Conservation (phyloP, 345 rosid species). For the Syzygium grande region DNA sequence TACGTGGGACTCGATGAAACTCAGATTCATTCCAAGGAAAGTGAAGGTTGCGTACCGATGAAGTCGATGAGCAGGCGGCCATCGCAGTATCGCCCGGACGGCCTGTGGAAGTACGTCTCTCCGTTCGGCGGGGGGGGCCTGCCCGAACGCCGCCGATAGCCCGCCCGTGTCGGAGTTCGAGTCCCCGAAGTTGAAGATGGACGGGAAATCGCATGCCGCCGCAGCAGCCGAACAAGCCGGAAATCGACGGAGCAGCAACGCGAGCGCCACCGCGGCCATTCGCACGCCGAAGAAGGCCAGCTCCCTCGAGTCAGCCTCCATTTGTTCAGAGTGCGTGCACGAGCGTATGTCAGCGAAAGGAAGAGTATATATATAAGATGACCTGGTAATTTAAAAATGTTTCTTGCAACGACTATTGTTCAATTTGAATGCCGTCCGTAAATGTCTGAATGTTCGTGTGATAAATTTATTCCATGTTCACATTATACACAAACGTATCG, state of each 20-base stretch:
- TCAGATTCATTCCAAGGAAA: not conserved
- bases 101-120: conserved; percentile 39
- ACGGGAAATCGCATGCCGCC: conserved; percentile 19
- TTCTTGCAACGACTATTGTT: not conserved
- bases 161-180: conserved; percentile 57
- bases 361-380: not conserved
- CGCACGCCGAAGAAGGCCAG: not conserved
- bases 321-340: not conserved
- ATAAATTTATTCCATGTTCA: not conserved
- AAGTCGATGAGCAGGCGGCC: conserved; percentile 65
- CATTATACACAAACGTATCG: not conserved
- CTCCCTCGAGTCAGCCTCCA: not conserved
- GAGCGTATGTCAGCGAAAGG: not conserved
- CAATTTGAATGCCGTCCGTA: not conserved
- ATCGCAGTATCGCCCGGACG: conserved; percentile 58
- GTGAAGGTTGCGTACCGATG: conserved; percentile 24
- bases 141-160: conserved; percentile 53
- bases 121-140: conserved; percentile 50
- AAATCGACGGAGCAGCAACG: not conserved
- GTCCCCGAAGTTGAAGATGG: conserved; percentile 46
- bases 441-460: not conserved
- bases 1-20: not conserved
- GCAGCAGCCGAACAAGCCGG: not conserved
- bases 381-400: not conserved
- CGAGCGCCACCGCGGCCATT: not conserved